Percentiles rank a stretch among this genome's conserved stretches.
Evolutionary conservation across 139 green algal genomes (phyloP).

Genomic region (Closterium sp.): DNA sequence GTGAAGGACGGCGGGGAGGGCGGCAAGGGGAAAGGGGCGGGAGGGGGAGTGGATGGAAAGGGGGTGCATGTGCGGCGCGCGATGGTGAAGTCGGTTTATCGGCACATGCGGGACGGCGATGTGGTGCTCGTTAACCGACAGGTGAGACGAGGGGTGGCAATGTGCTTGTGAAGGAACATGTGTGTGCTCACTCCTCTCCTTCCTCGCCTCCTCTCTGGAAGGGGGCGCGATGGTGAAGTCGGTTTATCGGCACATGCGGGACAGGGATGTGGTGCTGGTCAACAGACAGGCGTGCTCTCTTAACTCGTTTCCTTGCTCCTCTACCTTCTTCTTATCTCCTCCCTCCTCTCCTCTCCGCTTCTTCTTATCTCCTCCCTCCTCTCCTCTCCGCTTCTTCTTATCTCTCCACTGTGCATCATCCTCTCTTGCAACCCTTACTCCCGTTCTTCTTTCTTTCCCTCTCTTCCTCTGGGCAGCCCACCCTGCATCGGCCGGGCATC

Average conservation of each 20-base stretch:
- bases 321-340: no score
- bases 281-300: conserved; percentile 78
- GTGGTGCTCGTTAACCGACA: conserved; percentile 97
- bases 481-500: conserved; percentile 92
- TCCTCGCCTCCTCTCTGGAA: no score
- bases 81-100: conserved; percentile 71
- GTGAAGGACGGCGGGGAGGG: conserved; percentile 10
- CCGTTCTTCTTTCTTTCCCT: neutral
- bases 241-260: conserved; percentile 86
- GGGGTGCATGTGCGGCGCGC: conserved; percentile 5
- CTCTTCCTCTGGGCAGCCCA: conserved; percentile 62
- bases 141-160: conserved; percentile 16
- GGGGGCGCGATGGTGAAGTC: conserved; percentile 36
- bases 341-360: no score
- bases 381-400: no score
- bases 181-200: no score
- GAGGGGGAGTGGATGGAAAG: neutral
- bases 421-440: no score
- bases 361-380: no score
- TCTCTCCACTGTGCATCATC: no score
- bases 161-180: neutral
- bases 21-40: neutral
- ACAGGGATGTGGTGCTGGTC: conserved; percentile 95
- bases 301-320: no score
- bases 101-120: conserved; percentile 89